phyloP scores from a whole-genome alignment of 139 green algal species.

The Chlamydomonas asymmetrica region DNA sequence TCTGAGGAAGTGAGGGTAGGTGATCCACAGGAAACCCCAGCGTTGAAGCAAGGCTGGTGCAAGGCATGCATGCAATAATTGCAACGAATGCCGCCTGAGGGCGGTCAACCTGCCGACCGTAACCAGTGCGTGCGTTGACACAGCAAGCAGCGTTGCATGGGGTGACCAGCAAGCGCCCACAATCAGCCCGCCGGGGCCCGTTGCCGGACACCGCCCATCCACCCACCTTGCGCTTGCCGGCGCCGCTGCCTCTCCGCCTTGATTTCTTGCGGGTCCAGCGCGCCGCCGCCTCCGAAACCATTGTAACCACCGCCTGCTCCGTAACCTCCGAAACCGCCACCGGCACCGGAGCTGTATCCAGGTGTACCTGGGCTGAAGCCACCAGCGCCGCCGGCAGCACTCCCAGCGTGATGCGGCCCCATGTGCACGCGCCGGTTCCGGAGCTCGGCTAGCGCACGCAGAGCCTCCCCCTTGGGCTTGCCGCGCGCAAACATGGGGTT shows the following conservation, averaged over 20 bases:
- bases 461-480: constrained; percentile 39
- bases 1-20: background rate
- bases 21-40: background rate
- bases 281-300: constrained; percentile 7
- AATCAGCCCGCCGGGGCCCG: background rate
- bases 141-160: background rate
- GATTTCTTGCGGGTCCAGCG: background rate
- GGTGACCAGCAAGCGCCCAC: background rate
- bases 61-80: no score
- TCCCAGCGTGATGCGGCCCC: background rate
- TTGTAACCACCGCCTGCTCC: background rate
- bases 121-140: no score
- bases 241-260: constrained; percentile 32
- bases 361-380: no score
- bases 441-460: constrained; percentile 38
- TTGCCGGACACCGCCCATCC: no score
- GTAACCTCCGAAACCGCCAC: no score
- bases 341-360: no score
- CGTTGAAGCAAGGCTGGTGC: background rate
- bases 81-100: no score
- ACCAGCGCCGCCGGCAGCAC: no score
- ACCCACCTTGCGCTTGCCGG: constrained; percentile 15
- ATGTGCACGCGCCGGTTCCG: constrained; percentile 58
- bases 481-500: constrained; percentile 77
- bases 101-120: no score